Base-by-base conservation (phyloP, 768 basidiomycete species). In the Collybia nuda region DNA sequence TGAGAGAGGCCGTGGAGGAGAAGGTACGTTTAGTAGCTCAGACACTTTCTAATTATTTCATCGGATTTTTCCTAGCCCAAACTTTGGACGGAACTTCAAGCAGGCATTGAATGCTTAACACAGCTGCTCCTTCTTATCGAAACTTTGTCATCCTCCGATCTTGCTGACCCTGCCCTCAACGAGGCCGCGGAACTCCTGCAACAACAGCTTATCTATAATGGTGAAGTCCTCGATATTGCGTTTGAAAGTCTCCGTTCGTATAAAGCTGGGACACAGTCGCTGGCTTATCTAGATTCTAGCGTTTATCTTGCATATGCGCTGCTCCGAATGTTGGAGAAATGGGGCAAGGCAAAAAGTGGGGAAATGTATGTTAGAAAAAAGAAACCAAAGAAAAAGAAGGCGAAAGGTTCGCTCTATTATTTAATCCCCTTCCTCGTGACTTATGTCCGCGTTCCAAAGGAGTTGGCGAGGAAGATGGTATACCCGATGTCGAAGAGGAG, bases 191-290 rank as follows among this genome's bases (percentile, higher is more conserved):
- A 84, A 48, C 73, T 87, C 17, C 75, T 98, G 1, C 90, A 93
- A 59, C 84, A 93, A 55, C 92, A 97, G 65, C 74, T 99, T 21
- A 88, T 98, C 61, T 98, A 98, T 72, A 94, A 94, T 59, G 94
- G 92, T 28, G 93, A 98, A 56, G 85, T 95, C 15, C 83, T 98
- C 47, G 95, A 98, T 57, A 82, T 93, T 19, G 81, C 93, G 0
- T 72, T 94, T 39, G 86, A 88, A 21, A 86, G 89, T 48, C 67
- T 98, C 43, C 75, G 81, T 42, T 73, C 75, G 21, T 98, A 93
- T 75, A 90, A 86, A 56, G 80, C 87, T 40, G 93, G 85, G 44
- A 86, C 90, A 5, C 87, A 89, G 56, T 81, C 80, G 1, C 69
- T 88, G 43, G 83, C 85, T 6, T 98, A 93, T 71, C 83, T 98